Percentiles rank a stretch among this genome's conserved stretches.
phyloP scores from a whole-genome alignment of 2,329 filamentous ascomycete genomes.

The Colletotrichum lini region DNA sequence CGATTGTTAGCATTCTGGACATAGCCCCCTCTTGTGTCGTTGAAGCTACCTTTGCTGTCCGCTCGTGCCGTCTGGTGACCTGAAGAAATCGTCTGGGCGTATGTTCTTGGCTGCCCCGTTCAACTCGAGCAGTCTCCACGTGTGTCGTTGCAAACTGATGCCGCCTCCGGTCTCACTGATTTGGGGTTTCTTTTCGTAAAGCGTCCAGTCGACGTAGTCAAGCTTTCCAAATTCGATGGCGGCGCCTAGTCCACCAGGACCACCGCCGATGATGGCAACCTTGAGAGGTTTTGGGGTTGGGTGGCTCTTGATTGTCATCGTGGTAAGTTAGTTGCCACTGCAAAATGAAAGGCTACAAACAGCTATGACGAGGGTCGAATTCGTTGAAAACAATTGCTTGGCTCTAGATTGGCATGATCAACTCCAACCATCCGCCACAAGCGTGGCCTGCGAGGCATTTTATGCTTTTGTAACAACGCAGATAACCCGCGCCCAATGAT shows the following conservation, averaged over 20 bases:
- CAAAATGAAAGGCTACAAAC: neutral
- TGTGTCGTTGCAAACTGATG: constrained; percentile 54
- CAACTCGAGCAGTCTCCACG: constrained; percentile 53
- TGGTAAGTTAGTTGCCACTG: neutral
- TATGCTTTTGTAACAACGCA: constrained; percentile 3
- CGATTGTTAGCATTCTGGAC: neutral
- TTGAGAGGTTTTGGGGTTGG: constrained; percentile 5
- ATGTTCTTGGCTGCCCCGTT: constrained; percentile 52
- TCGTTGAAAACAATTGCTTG: neutral
- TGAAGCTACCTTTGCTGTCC: constrained; percentile 46
- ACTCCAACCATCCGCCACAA: neutral
- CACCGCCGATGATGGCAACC: constrained; percentile 47
- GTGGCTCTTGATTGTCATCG: neutral
- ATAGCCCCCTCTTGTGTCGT: too few species aligned
- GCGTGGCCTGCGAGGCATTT: constrained; percentile 22
- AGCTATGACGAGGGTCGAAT: too few species aligned
- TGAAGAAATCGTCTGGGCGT: constrained; percentile 50
- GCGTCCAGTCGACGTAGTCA: constrained; percentile 50
- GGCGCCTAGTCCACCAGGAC: constrained; percentile 49
- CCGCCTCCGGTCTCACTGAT: constrained; percentile 56
- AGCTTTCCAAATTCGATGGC: constrained; percentile 51
- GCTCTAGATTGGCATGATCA: neutral
- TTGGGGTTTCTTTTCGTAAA: constrained; percentile 54
- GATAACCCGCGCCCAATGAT: constrained; percentile 10
- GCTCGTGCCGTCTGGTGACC: constrained; percentile 45